Base-by-base conservation (phyloP, 78 protist genomes). In the Cavenderia fasciculata region DNA sequence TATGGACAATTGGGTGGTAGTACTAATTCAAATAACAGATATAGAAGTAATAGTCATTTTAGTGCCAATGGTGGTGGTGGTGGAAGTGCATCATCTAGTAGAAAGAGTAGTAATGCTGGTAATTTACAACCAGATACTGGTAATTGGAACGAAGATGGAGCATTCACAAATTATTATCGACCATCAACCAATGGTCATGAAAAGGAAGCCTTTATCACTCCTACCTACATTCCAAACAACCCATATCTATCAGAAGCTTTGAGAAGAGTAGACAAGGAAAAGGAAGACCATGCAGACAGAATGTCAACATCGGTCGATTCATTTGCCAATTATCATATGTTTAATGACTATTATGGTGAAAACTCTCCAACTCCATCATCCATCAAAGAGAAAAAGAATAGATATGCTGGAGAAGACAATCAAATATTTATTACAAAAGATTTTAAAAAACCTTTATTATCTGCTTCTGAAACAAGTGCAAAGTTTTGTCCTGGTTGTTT, bases 321-420 rank as follows among this genome's bases (percentile, higher is more conserved):
- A 3, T 46, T 47, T 57, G 46, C 75, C 57, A 46, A 41, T n/a
- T 69, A 31, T 40, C 75, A 69, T 46, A 3, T 69, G 23, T 31
- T 69, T 27, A 46, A 40, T 29, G 75, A 69, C 38, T 69, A 69
- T 57, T 21, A 10, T 18, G 46, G 52, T 29, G 75, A 69, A 29
- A 11, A 31, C 1, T 43, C 33, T 11, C 12, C 72, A 16, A 63
- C 21, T 4, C 2, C 25, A n/a, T n/a, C n/a, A n/a, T n/a, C n/a
- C n/a, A n/a, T n/a, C n/a, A 44, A 38, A 68, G 36, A 25, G n/a
- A 68, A 68, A 14, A 82, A 44, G 62, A 78, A 78, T 27, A 51
- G 25, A n/a, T 68, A 66, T n/a, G 74, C 36, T 25, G 90, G 90
- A 56, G 87, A 78, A 18, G 88, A 78, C 29, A 78, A 63, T 14